phyloP scores from a whole-genome alignment of 2,329 filamentous ascomycete genomes.

The Bipolaris sorokiniana region DNA sequence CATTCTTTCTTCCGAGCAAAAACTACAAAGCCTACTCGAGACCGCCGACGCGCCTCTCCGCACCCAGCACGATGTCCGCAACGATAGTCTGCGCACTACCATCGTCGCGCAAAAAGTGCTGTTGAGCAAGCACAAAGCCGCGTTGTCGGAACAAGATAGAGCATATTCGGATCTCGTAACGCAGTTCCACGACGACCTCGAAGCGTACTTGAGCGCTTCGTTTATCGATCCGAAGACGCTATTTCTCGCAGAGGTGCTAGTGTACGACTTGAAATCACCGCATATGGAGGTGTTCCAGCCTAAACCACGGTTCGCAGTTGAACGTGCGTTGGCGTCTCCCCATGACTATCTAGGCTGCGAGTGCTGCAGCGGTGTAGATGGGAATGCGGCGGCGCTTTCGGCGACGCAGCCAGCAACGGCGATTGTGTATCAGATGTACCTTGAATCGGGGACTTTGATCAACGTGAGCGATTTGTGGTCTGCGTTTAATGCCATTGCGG shows the following conservation, averaged over 20 bases:
- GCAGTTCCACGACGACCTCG: conserved; percentile 59
- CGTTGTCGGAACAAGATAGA: conserved; percentile 72
- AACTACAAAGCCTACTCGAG: conserved; percentile 43
- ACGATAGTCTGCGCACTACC: conserved; percentile 74
- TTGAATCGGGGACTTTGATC: conserved; percentile 76
- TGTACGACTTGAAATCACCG: conserved; percentile 74
- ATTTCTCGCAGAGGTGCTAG: conserved; percentile 73
- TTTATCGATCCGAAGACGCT: conserved; percentile 59
- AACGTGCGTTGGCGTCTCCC: conserved; percentile 72
- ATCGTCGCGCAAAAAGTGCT: conserved; percentile 83
- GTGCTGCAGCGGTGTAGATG: conserved; percentile 63
- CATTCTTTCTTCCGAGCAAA: conserved; percentile 32
- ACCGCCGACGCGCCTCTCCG: conserved; percentile 58
- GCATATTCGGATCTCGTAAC: conserved; percentile 72
- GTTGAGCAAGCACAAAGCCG: conserved; percentile 74
- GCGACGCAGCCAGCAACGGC: conserved; percentile 72
- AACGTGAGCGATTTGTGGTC: conserved; percentile 82
- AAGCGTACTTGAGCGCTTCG: conserved; percentile 53
- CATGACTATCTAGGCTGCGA: conserved; percentile 78
- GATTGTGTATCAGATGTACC: conserved; percentile 78
- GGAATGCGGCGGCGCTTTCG: conserved; percentile 54
- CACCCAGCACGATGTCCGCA: conserved; percentile 75
- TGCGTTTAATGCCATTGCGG: conserved; percentile 71
- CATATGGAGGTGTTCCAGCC: conserved; percentile 77
- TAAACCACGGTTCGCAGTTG: conserved; percentile 71